These are phyloP conservation scores for Schizosaccharomyces versatilis DNA, from an alignment of 1,139 yeast species.

Conservation along the genomic window DNA sequence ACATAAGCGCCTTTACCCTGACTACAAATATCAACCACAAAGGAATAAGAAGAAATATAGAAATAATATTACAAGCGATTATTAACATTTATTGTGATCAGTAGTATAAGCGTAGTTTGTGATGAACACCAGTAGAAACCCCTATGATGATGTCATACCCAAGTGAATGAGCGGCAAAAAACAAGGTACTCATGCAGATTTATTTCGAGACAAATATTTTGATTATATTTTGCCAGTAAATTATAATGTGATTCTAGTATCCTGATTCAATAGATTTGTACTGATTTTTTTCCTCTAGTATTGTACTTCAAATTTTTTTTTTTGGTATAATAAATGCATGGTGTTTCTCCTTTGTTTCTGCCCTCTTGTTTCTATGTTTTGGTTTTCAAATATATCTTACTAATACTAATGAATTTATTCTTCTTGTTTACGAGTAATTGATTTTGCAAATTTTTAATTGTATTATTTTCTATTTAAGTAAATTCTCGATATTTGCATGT, in stretches of 20 bases:
- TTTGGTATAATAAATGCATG: neutral
- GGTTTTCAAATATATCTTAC: neutral
- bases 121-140: neutral
- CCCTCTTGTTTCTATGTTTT: neutral
- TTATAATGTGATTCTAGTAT: neutral
- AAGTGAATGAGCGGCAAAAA: neutral
- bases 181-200: no score
- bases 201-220: neutral
- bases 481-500: no score
- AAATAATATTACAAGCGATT: neutral
- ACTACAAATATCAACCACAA: constrained; percentile 7
- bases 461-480: no score
- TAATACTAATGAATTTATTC: no score
- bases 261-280: neutral
- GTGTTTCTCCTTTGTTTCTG: neutral
- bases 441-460: no score
- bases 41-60: neutral
- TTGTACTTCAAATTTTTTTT: neutral
- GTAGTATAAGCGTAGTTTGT: neutral
- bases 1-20: constrained; percentile 8
- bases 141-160: neutral
- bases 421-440: no score
- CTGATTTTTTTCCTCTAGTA: neutral
- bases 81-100: neutral
- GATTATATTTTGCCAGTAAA: neutral